phyloP scores from a whole-genome alignment of 2,329 filamentous ascomycete genomes.

The Ceratocystis variospora region DNA sequence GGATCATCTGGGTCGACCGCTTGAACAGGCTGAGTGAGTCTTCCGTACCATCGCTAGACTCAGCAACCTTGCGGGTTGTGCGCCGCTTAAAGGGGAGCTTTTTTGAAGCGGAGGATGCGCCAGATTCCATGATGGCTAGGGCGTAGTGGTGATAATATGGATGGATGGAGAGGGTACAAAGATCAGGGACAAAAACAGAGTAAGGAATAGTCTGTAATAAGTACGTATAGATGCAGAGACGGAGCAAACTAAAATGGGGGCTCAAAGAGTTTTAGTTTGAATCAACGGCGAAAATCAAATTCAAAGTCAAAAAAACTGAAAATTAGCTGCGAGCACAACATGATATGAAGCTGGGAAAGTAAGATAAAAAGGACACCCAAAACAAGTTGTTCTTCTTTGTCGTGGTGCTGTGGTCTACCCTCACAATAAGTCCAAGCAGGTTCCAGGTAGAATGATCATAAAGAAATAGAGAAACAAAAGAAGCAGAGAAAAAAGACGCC shows the following conservation, averaged over 20 bases:
- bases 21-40: slow-evolving; percentile 35
- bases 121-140: background rate
- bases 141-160: background rate
- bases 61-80: slow-evolving; percentile 15
- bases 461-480: background rate
- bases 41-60: slow-evolving; percentile 18
- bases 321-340: background rate
- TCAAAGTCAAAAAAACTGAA: background rate
- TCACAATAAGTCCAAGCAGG: background rate
- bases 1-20: slow-evolving; percentile 37
- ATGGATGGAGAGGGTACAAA: background rate
- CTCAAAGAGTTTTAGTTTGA: background rate
- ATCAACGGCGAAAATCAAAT: background rate
- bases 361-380: background rate
- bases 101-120: slow-evolving; percentile 23
- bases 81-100: slow-evolving; percentile 36
- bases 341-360: background rate
- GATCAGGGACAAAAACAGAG: background rate
- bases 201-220: background rate
- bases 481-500: background rate
- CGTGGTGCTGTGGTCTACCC: background rate
- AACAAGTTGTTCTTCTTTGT: background rate
- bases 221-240: background rate
- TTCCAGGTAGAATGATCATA: background rate
- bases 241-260: background rate